Evolutionary conservation across 176 grass and related monocot species (phyloP).

Genomic region (Triticum turgidum): DNA sequence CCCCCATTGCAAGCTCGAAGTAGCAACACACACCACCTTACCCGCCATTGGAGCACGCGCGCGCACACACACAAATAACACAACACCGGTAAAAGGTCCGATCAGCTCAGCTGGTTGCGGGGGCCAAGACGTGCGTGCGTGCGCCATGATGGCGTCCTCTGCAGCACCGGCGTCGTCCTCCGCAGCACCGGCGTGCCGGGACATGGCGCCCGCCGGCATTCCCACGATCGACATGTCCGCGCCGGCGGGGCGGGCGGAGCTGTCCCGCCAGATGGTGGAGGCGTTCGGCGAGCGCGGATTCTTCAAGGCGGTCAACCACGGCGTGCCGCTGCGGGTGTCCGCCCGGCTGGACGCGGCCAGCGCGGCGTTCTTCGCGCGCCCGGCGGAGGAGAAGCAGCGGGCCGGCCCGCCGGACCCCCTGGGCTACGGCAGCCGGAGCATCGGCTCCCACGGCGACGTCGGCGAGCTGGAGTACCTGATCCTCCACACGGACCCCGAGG

Average conservation of each 20-base stretch:
- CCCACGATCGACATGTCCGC: constrained; percentile 69
- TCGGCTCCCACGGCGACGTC: constrained; percentile 72
- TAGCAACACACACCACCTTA: background rate
- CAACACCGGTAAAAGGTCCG: background rate
- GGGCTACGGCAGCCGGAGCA: constrained; percentile 77
- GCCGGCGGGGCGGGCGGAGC: constrained; percentile 20
- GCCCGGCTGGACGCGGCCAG: constrained; percentile 45
- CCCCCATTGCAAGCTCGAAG: background rate
- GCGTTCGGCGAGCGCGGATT: constrained; percentile 69
- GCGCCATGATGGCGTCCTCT: constrained; percentile 40
- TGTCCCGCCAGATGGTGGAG: constrained; percentile 46
- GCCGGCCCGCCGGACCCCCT: constrained; percentile 77
- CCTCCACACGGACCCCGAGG: constrained; percentile 56
- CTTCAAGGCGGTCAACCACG: constrained; percentile 95
- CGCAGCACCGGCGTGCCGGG: constrained; percentile 6
- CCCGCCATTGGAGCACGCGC: constrained; percentile 2
- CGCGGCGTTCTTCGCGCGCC: constrained; percentile 59
- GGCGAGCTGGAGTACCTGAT: constrained; percentile 94
- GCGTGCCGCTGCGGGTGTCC: constrained; percentile 33
- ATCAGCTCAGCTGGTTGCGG: background rate
- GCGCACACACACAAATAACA: background rate
- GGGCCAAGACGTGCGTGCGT: background rate
- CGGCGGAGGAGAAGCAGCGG: constrained; percentile 42
- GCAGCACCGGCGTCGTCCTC: background rate
- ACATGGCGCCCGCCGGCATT: background rate